Conservation (phyloP, 2,329 filamentous ascomycete species). For the Zymoseptoria passerinii region DNA sequence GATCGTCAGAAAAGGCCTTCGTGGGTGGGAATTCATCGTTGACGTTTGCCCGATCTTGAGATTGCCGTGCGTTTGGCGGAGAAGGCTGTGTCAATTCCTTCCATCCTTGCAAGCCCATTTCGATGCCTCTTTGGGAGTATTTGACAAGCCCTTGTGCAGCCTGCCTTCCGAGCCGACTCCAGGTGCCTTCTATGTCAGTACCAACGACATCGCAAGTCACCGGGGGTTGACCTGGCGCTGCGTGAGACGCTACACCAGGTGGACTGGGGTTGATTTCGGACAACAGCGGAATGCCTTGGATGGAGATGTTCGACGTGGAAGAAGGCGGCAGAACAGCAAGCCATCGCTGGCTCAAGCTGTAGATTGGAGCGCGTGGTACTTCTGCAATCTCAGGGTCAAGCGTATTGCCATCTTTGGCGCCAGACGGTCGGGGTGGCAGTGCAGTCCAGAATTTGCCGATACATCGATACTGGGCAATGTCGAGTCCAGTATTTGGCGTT, state of each 20-base stretch:
- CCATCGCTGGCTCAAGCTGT: slow-evolving; percentile 65
- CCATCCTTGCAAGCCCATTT: slow-evolving; percentile 68
- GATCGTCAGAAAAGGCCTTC: slow-evolving; percentile 55
- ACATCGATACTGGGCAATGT: slow-evolving; percentile 48
- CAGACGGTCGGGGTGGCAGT: slow-evolving; percentile 39
- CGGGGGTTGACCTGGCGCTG: slow-evolving; percentile 60
- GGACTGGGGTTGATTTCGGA: slow-evolving; percentile 43
- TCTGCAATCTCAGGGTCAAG: slow-evolving; percentile 7
- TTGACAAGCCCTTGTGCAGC: slow-evolving; percentile 73
- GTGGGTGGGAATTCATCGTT: slow-evolving; percentile 58
- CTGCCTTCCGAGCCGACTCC: slow-evolving; percentile 47
- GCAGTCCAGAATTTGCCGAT: slow-evolving; percentile 89
- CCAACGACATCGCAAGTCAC: slow-evolving; percentile 62
- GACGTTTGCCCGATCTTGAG: slow-evolving; percentile 12
- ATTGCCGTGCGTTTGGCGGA: slow-evolving; percentile 29
- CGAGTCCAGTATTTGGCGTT: slow-evolving; percentile 21
- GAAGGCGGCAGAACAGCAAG: slow-evolving; percentile 66
- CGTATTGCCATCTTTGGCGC: slow-evolving; percentile 13
- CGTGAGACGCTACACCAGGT: slow-evolving; percentile 50
- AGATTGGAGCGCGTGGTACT: slow-evolving; percentile 46
- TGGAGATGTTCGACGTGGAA: slow-evolving; percentile 61
- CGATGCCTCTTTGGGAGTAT: slow-evolving; percentile 47
- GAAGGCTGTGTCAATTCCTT: slow-evolving; percentile 66
- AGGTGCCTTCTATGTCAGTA: slow-evolving; percentile 53
- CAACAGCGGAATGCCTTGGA: slow-evolving; percentile 57